phyloP scores from a whole-genome alignment of 1,284 basidiomycete species.

The Fomitopsis betulina region DNA sequence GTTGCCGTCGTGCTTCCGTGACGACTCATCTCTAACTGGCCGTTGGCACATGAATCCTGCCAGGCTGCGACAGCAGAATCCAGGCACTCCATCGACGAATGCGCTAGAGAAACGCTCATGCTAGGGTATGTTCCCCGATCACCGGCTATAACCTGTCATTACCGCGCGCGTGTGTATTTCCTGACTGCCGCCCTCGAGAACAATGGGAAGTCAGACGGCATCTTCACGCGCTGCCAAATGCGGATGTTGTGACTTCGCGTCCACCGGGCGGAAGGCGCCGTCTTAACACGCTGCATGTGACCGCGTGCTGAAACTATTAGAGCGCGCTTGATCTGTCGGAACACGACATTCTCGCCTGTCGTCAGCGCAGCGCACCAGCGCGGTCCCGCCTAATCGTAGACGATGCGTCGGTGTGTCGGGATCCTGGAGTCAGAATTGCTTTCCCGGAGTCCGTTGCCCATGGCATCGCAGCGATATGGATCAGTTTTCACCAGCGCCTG shows the following conservation, averaged over 20 bases:
- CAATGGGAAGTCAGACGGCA: neutral
- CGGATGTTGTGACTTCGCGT: neutral
- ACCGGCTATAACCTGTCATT: neutral
- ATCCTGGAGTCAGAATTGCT: neutral
- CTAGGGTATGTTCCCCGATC: neutral
- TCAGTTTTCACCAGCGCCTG: neutral
- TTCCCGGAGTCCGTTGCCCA: neutral
- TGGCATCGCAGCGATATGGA: neutral
- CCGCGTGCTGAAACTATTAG: neutral
- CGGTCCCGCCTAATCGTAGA: neutral
- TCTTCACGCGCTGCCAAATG: neutral
- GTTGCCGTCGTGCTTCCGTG: no score
- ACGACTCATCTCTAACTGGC: no score
- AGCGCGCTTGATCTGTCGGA: neutral
- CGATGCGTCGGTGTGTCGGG: neutral
- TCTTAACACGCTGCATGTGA: neutral
- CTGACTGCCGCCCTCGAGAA: neutral
- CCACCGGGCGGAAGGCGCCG: neutral
- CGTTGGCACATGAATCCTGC: no score
- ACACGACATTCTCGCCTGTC: neutral
- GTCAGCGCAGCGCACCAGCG: neutral
- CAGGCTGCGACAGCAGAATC: neutral
- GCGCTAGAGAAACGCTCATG: neutral
- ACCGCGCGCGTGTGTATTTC: neutral
- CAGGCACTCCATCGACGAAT: neutral